phyloP scores from a whole-genome alignment of 345 rosid species.

The Sonneratia caseolaris region DNA sequence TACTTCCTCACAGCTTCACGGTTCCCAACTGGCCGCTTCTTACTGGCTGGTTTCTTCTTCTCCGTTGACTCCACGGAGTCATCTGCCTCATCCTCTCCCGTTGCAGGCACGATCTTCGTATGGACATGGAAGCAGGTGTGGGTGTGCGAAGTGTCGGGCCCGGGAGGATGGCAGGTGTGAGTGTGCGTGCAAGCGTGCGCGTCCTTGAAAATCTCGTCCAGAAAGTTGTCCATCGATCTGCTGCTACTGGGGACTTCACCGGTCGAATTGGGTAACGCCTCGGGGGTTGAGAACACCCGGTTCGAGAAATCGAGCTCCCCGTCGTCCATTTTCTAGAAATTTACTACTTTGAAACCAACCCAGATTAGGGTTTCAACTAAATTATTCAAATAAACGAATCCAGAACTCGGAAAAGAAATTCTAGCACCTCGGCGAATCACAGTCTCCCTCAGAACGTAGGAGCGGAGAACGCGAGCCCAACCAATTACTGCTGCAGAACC shows the following conservation, averaged over 20 bases:
- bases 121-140: slow-evolving; percentile 94
- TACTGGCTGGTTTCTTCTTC: slow-evolving; percentile 26
- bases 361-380: slow-evolving; percentile 1
- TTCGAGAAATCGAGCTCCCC: slow-evolving; percentile 89
- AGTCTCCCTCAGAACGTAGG: neutral
- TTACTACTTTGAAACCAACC: neutral
- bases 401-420: neutral
- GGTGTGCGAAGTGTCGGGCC: slow-evolving; percentile 78
- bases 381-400: neutral
- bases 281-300: slow-evolving; percentile 63
- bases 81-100: slow-evolving; percentile 65
- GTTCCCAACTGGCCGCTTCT: slow-evolving; percentile 74
- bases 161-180: slow-evolving; percentile 89
- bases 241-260: slow-evolving; percentile 52
- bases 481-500: neutral
- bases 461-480: neutral
- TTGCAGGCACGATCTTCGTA: slow-evolving; percentile 60
- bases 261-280: slow-evolving; percentile 40
- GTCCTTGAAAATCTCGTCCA: slow-evolving; percentile 40
- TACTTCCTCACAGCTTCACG: slow-evolving; percentile 92
- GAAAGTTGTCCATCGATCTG: slow-evolving; percentile 50
- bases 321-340: slow-evolving; percentile 48
- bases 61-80: slow-evolving; percentile 69
- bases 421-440: neutral
- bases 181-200: slow-evolving; percentile 83